Conservation (phyloP, 306 rosid genomes). For the Vicia villosa region DNA sequence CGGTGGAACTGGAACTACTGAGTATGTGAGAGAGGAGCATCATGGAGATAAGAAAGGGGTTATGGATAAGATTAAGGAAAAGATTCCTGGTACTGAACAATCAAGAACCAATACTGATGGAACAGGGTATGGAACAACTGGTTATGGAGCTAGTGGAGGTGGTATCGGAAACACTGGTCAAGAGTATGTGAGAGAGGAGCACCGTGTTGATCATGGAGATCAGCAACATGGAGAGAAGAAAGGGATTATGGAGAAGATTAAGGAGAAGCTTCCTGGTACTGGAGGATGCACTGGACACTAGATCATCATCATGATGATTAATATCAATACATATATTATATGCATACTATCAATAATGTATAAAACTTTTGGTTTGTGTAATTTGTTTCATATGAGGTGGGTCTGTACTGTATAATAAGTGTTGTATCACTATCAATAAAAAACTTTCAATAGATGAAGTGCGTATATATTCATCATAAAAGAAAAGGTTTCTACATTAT, state of each 20-base stretch:
- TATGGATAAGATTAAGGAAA: not conserved
- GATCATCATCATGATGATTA: not conserved
- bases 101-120: no score
- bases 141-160: not conserved
- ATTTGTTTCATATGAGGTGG: no score
- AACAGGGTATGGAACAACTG: slow-evolving; percentile 3
- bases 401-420: no score
- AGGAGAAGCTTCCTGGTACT: not conserved
- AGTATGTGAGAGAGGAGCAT: not conserved
- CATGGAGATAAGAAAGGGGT: slow-evolving; percentile 19
- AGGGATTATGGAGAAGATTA: no score
- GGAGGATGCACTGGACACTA: not conserved
- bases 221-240: no score
- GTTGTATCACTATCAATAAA: no score
- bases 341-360: not conserved
- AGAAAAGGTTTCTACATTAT: no score
- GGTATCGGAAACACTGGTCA: no score
- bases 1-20: not conserved
- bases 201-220: not conserved
- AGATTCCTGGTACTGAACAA: not conserved
- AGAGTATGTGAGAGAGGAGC: not conserved
- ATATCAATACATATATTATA: not conserved
- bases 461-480: no score
- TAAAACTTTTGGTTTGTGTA: not conserved
- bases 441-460: no score